Base-by-base conservation (phyloP, 2,329 filamentous ascomycete genomes). In the Tolypocladium paradoxum region DNA sequence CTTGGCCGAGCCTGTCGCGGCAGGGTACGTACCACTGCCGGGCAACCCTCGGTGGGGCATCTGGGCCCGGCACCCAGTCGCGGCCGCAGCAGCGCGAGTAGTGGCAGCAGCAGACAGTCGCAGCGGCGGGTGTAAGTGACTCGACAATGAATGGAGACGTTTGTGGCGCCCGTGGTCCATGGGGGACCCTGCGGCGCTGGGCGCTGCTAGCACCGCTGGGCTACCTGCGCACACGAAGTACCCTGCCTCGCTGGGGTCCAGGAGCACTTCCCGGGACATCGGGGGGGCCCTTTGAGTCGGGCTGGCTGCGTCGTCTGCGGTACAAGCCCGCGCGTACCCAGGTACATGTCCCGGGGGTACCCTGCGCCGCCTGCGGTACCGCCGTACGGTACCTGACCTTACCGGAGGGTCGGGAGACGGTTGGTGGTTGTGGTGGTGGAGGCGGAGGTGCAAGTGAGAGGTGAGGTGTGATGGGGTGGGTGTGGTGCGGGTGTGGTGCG, bases 261-360 rank as follows among this genome's bases (percentile, higher is more conserved):
- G 48, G 48, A 37, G 48, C 34, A 27, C 48, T 49, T 49, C 48
- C 48, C 48, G 48, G 48, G 33, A 49, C 24, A 38, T 37, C 48
- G 48, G 48, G 35, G 48, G 48, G 34, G 27, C 24, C 43, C 27
- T 9, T 47, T 22, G 22, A 29, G 34, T 27, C 24, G 34, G 22
- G 24, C 22, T n/a, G n/a, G n/a, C 48, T 36, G 33, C 27, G 34
- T 9, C 6, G 34, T 14, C 31, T 11, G 20, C 48, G 4, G 40
- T 37, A 46, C 50, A 52, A 34, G 50, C 33, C n/a, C 22, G 6
- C 22, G 22, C 9, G 48, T 49, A 38, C 24, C 50, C 35, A 29
- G 50, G 50, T 52, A 48, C 43, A 24, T 40, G n/a, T n/a, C n/a
- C n/a, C n/a, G n/a, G n/a, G n/a, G 45, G 43, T 52, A 51, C 38